Evolutionary conservation across 805 yeast species (phyloP), one percentile per base, ranked within the genome.

Genomic region (Kazachstania taianensis): DNA sequence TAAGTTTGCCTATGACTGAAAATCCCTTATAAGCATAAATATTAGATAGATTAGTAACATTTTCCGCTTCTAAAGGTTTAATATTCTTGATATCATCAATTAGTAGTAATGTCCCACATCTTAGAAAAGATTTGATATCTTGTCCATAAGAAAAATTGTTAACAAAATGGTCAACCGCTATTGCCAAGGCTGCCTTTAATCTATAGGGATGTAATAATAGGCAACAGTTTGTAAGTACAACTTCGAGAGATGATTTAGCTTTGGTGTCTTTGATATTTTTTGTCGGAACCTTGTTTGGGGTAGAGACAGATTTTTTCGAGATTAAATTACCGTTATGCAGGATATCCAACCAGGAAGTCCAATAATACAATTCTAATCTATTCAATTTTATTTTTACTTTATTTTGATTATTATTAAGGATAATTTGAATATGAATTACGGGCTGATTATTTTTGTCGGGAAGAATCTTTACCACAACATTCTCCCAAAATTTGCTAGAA

Each of bases 151-250:
- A 5, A 7, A 13, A 5, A 9, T 19, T 8, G 20, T 17, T n/a
- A 22, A 22, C 25, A 9, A 22, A 9, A 22, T 59, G 71, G 4
- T 82, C 86, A 36, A 69, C 69, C 9, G 67, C 63, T 0, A 81
- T 40, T 1, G 72, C 59, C 5, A 83, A 34, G 5, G 65, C 55
- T 0, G 76, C 68, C 41, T 75, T 75, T n/a, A 84, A 51, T 36
- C 78, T 57, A 7, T 73, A 72, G 0, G 96, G 94, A 19, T 65
- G 69, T 18, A 84, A 49, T 0, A 81, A 81, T 23, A 84, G 41
- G 0, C 73, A 63, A 39, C 79, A 70, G 40, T 81, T 81, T 9
- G 67, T 50, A 10, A 60, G 37, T 32, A 49, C 57, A 13, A 58
- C n/a, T 12, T 29, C 32, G 8, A 10, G 16, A 2, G 34, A 24